Evolutionary conservation across 2,329 filamentous ascomycete genomes (phyloP), one percentile per base, ranked within the genome.

Genomic region (Akanthomyces lecanii): DNA sequence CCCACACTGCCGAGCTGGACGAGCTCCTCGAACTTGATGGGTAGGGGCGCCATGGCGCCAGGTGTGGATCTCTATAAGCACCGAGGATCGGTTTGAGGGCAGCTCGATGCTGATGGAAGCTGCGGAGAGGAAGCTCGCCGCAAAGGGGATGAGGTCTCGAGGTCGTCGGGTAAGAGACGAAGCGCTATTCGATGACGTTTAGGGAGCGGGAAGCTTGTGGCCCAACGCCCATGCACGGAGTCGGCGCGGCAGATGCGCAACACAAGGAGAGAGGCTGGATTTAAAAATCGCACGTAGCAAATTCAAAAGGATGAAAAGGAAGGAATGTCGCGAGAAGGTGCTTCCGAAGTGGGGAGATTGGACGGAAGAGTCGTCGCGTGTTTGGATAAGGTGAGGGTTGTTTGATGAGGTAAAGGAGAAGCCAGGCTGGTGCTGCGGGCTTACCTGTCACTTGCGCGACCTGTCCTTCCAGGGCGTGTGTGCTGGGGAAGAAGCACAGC

Each of bases 1-100:
- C 78, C 77, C 65, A 80, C 73, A 69, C 74, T 78, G 71, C 75
- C 73, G 76, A 82, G 81, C 78, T 93, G 90, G 77, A 94, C 85
- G 74, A 94, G 86, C 87, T 96, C 92, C 77, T 89, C 90, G 79
- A 97, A 96, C 83, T 92, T 92, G 81, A 97, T 96, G 74, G 91
- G 92, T 75, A 96, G 83, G 78, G 88, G 85, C 76, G 87, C 85
- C 86, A 83, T 83, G 76, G 72, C 72, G 75, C 72, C 74, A 67
- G 40, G 14, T 51, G 45, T 56, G 57, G 30, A 23, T 61, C 40
- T 68, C 68, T 58, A 42, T 54, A 45, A 47, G 36, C 63, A 18
- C 45, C 52, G 42, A 23, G 42, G 45, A 36, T 21, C 28, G 36
- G 33, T 25, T 4, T 18, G 18, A n/a, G 12, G 25, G 52, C 52